A percentile compares a stretch with the other conserved stretches of the same genome.
phyloP scores from a whole-genome alignment of 495 filamentous ascomycete genomes.

The Hypoxylon fragiforme region DNA sequence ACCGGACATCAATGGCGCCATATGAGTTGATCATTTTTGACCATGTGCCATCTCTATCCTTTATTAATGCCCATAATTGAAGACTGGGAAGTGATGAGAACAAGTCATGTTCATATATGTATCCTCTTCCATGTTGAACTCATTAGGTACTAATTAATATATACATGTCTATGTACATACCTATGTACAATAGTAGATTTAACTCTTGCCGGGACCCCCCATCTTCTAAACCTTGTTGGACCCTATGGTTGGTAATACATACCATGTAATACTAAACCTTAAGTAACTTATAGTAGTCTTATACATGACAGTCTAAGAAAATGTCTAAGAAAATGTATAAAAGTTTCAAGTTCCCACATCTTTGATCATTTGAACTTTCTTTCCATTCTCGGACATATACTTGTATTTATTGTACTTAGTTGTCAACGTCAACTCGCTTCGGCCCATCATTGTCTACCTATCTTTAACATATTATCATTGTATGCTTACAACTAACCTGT shows the following conservation, averaged over 20 bases:
- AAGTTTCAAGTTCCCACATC: too few species aligned
- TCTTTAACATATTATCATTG: conserved; percentile 2
- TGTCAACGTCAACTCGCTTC: conserved; percentile 4
- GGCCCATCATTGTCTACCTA: conserved; percentile 7
- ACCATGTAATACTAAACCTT: too few species aligned
- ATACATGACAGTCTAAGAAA: too few species aligned
- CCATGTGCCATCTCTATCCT: conserved; percentile 14
- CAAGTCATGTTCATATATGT: too few species aligned
- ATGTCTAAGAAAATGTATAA: too few species aligned
- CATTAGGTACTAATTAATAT: too few species aligned
- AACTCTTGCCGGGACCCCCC: neutral
- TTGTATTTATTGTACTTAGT: neutral
- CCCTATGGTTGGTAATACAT: too few species aligned
- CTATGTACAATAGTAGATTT: neutral
- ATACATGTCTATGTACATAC: neutral
- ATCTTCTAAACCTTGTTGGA: conserved; percentile 17
- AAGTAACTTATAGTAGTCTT: too few species aligned
- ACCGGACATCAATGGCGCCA: conserved; percentile 19
- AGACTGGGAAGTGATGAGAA: too few species aligned
- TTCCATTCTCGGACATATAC: conserved; percentile 11
- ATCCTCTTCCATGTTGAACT: too few species aligned
- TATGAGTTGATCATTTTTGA: conserved; percentile 1
- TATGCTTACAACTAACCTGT: conserved; percentile 41
- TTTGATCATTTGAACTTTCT: neutral
- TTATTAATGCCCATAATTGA: conserved; percentile 4